These are phyloP conservation scores for Gossypioides kirkii DNA, from an alignment of 345 rosid species.

Conservation along the genomic window DNA sequence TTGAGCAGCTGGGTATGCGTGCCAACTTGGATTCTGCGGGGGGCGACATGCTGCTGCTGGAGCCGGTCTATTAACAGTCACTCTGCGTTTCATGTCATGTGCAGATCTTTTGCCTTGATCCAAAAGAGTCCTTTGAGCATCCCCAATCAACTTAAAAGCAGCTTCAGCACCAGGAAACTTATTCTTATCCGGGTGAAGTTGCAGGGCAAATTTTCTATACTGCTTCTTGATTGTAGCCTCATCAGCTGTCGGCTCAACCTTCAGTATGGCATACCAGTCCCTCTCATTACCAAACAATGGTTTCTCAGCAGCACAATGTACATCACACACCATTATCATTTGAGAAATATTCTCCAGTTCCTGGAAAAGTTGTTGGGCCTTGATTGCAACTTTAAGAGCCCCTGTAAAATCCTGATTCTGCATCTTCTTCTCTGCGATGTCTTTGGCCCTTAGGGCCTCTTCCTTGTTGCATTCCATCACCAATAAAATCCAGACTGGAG, in stretches of 20 bases:
- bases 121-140: conserved; percentile 79
- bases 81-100: conserved; percentile 51
- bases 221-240: conserved; percentile 75
- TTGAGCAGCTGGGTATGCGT: conserved; percentile 24
- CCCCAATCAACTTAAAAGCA: conserved; percentile 82
- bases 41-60: conserved; percentile 31
- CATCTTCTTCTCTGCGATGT: conserved; percentile 61
- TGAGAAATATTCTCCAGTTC: conserved; percentile 59
- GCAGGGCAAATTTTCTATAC: conserved; percentile 75
- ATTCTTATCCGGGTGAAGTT: conserved; percentile 92
- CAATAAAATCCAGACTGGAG: neutral
- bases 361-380: conserved; percentile 59
- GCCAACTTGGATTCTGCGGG: conserved; percentile 27
- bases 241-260: conserved; percentile 56
- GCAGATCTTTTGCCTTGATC: conserved; percentile 50
- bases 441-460: conserved; percentile 83
- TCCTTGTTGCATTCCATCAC: conserved; percentile 83
- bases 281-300: conserved; percentile 54
- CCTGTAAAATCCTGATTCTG: conserved; percentile 44
- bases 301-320: conserved; percentile 66
- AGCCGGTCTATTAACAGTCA: conserved; percentile 24
- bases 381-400: conserved; percentile 48
- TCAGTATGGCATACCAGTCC: conserved; percentile 91
- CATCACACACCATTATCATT: conserved; percentile 78
- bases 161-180: conserved; percentile 87